A percentile compares a stretch with the other conserved stretches of the same genome.
Conservation (phyloP, 2,329 filamentous ascomycete genomes). For the Colletotrichum cereale region DNA sequence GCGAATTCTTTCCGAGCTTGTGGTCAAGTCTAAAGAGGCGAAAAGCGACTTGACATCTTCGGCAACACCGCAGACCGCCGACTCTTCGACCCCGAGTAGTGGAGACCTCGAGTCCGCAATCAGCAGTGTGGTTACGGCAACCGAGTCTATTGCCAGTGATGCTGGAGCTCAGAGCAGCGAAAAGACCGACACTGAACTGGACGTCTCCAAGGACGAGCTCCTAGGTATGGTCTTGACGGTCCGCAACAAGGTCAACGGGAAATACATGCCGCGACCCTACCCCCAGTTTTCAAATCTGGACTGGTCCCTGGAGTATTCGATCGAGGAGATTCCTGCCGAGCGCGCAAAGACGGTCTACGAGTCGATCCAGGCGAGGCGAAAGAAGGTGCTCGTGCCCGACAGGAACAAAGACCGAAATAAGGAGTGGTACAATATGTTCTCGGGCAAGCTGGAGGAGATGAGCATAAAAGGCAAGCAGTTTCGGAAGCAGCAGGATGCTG, state of each 20-base stretch:
- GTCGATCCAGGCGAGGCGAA: conserved; percentile 68
- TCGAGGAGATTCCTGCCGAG: conserved; percentile 69
- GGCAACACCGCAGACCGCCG: not conserved
- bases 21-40: conserved; percentile 45
- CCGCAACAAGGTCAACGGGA: conserved; percentile 78
- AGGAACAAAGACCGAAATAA: conserved; percentile 56
- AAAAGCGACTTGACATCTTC: not conserved
- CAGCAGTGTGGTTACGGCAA: not conserved
- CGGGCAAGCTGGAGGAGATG: conserved; percentile 53
- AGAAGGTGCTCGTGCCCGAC: conserved; percentile 55
- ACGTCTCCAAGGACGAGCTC: conserved; percentile 53
- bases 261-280: conserved; percentile 71
- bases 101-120: not conserved
- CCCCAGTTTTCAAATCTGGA: conserved; percentile 55
- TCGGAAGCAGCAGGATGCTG: conserved; percentile 66
- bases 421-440: conserved; percentile 62
- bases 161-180: conserved; percentile 30
- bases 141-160: conserved; percentile 1
- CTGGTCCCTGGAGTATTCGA: conserved; percentile 85
- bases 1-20: conserved; percentile 63
- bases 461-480: conserved; percentile 69
- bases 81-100: not conserved
- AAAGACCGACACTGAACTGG: conserved; percentile 21
- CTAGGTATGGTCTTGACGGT: conserved; percentile 80
- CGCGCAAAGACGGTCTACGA: conserved; percentile 67